Base-by-base conservation (phyloP, 129 eudicot genomes). In the Centaurea solstitialis region DNA sequence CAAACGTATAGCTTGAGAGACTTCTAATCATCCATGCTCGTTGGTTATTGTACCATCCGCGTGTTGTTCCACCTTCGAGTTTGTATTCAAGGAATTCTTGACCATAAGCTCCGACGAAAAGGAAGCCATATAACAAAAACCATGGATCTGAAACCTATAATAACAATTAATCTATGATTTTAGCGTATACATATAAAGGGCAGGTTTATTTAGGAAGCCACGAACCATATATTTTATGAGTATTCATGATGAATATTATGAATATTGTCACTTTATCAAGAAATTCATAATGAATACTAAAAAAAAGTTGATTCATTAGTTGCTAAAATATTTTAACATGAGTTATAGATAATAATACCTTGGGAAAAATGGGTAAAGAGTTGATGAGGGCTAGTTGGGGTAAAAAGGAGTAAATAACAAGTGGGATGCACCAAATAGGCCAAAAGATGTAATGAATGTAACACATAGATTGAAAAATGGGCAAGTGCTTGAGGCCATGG, bases 31-130 rank as follows among this genome's bases (percentile, higher is more conserved):
- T 89, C 94, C 94, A 92, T 61, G 78, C 85, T 79, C 97, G 76
- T 50, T 90, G 97, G 69, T 86, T 75, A 64, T 81, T 92, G 79
- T 86, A 92, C 91, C 97, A 89, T 57, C 87, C 85, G 69, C 28
- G 69, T 17, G 75, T 21, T 12, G 91, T 88, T 20, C 91, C 91
- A 2, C 85, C 83, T 17, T 68, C 77, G n/a, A 84, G 79, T 1
- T 70, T 81, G 86, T 77, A 92, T 21, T 92, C 91, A 1, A 88
- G 9, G 67, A 72, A 83, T 50, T 92, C 94, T 70, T 89, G 90
- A 21, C 38, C 70, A 47, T 89, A 84, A 4, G 97, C 85, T 53
- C 94, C 97, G 0, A 86, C 15, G 75, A 87, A 87, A 4, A 87
- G 57, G 23, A 92, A 87, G n/a, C 45, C 65, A 6, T 86, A 88